Base-by-base conservation (phyloP, 768 basidiomycete species). In the Gloeopeniophorella convolvens region DNA sequence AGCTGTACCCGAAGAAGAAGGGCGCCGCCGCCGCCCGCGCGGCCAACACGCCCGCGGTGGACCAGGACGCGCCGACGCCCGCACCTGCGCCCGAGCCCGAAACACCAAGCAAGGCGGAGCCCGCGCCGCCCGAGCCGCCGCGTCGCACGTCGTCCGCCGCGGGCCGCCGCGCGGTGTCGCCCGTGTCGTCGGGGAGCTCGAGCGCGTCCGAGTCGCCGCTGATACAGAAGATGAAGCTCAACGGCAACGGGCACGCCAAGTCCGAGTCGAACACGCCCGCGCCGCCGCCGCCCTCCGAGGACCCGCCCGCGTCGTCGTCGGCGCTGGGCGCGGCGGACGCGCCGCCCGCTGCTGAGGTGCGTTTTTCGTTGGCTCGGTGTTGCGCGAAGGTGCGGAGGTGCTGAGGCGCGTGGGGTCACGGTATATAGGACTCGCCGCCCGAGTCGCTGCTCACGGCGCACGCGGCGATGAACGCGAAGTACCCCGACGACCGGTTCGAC, bases 401-500 rank as follows among this genome's bases (percentile, higher is more conserved):
- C n/a, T n/a, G n/a, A n/a, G n/a, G n/a, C n/a, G n/a, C n/a, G n/a
- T n/a, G n/a, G n/a, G n/a, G n/a, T n/a, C n/a, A n/a, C n/a, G n/a
- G n/a, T 46, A 39, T 33, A 34, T 41, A 36, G 50, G 62, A 54
- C 37, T 56, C 35, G 52, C 81, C 75, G 16, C 90, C 90, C 0
- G 62, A 69, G 16, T 94, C 92, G 89, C 70, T 92, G 33, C 68
- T 72, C n/a, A 59, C 59, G 18, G 82, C 87, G n/a, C 77, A 86
- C 62, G 74, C 76, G 42, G 71, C 69, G 1, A 78, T 93, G 74
- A 80, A 84, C 60, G 65, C 69, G 8, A 78, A 74, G 66, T 94
- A 89, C 62, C 82, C 84, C 2, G 77, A 88, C 54, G 94, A 97
- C 65, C 78, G 65, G 51, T 94, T 97, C 58, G 85, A 89, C 58